Base-by-base conservation (phyloP, 306 rosid genomes). In the Myrica gale region DNA sequence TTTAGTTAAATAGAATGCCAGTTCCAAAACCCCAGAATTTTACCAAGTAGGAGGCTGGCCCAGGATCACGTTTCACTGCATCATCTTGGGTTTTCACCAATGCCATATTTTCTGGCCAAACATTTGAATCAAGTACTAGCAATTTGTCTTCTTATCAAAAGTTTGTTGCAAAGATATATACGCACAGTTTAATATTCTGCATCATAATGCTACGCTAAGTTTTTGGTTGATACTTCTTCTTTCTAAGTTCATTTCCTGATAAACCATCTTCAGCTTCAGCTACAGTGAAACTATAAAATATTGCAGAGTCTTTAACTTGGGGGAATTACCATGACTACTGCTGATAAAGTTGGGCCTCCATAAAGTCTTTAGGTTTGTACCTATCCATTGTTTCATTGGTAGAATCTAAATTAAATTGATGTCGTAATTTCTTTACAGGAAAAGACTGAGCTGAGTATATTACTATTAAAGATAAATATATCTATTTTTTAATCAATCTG, bases 321-420 rank as follows among this genome's bases (percentile, higher is more conserved):
- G 87, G 81, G 63, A 69, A 39, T 67, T 51, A 71, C 61, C 84
- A 74, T 90, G 87, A 74, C 37, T 45, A 71, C 65, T 60, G 71
- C 16, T 60, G 76, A 52, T 58, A 79, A 69, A 72, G 76, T 19
- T 60, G 82, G 15, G 78, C 50, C 81, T 78, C 80, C 80, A 12
- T 60, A 52, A 43, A 82, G 79, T 70, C 86, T 76, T 10, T 86
- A 74, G 90, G 96, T 88, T 82, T 68, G 86, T 69, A 73, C 26
- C 23, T 12, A 4, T 51, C 69, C 56, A 51, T 41, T 70, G 4
- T 65, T 58, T 9, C 53, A 50, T 55, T 48, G 26, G 41, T 71
- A 23, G 72, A 67, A 20, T 66, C 19, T 41, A 41, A 21, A 17
- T 7, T 56, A 4, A 16, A 2, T 3, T n/a, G 69, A 6, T 20